phyloP scores from a whole-genome alignment of 768 basidiomycete species.

The Artomyces pyxidatus region DNA sequence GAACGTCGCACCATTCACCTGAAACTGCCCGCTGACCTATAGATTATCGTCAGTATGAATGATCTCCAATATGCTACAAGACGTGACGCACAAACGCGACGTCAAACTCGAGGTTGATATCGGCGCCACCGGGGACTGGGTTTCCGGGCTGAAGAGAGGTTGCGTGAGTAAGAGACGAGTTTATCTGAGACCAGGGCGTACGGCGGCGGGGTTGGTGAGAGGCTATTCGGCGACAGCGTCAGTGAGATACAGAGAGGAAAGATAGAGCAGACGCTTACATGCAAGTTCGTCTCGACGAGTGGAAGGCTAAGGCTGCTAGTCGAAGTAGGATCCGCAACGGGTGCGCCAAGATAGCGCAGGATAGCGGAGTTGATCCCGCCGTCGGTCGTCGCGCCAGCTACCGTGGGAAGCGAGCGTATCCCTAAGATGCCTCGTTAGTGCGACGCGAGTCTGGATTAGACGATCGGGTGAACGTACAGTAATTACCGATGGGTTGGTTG shows the following conservation, averaged over 20 bases:
- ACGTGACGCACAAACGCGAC: conserved; percentile 10
- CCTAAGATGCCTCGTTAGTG: conserved; percentile 2
- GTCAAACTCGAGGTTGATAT: conserved; percentile 15
- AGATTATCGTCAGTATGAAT: conserved; percentile 2
- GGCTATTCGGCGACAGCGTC: conserved; percentile 6
- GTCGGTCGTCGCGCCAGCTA: conserved; percentile 18
- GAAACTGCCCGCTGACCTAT: conserved; percentile 20
- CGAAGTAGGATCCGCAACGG: conserved; percentile 20
- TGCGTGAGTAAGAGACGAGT: no score
- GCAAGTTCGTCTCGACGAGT: conserved; percentile 16
- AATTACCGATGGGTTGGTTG: conserved; percentile 34
- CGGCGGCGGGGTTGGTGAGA: conserved; percentile 9
- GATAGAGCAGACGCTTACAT: conserved; percentile 4
- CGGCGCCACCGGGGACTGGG: conserved; percentile 16
- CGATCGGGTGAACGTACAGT: conserved; percentile 26
- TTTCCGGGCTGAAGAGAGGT: conserved; percentile 15
- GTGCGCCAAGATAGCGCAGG: conserved; percentile 30
- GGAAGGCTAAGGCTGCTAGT: conserved; percentile 7
- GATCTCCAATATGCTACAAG: no score
- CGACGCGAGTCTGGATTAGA: neutral
- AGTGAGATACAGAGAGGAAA: neutral
- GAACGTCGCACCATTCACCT: conserved; percentile 30
- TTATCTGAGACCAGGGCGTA: no score
- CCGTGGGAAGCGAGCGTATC: conserved; percentile 20
- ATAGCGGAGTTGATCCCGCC: conserved; percentile 33